Percentiles rank a stretch among this genome's conserved stretches.
Conservation (phyloP, 2,329 filamentous ascomycete species). For the Epichloe uncinata region DNA sequence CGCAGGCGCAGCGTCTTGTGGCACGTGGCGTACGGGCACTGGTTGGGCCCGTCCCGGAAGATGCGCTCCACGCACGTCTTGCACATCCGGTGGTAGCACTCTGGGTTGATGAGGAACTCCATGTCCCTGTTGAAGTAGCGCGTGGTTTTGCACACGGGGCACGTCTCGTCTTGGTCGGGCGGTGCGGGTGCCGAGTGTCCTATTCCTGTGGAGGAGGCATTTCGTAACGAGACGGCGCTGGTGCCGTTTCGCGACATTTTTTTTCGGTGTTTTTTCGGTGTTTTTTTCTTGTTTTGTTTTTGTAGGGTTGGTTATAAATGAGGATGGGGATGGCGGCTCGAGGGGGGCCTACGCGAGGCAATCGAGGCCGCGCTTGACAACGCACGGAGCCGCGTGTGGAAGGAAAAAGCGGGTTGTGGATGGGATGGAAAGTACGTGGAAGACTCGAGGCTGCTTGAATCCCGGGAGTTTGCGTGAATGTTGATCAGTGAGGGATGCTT, state of each 20-base stretch:
- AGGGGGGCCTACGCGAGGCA: not conserved
- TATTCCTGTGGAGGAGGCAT: conserved; percentile 8
- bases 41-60: conserved; percentile 81
- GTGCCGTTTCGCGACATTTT: conserved; percentile 16
- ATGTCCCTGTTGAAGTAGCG: conserved; percentile 92
- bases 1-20: conserved; percentile 73
- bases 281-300: conserved; percentile 5
- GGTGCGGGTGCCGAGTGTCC: conserved; percentile 8
- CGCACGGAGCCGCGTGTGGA: too few species aligned
- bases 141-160: conserved; percentile 93
- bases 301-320: not conserved
- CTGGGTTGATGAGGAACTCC: conserved; percentile 90
- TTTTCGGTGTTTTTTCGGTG: too few species aligned
- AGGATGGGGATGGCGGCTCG: not conserved
- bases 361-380: not conserved
- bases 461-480: not conserved
- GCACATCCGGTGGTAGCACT: conserved; percentile 99
- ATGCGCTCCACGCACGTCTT: conserved; percentile 89
- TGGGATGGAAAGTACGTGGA: too few species aligned
- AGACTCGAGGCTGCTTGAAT: not conserved
- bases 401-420: too few species aligned
- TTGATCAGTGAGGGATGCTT: not conserved
- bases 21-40: conserved; percentile 85
- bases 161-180: conserved; percentile 51
- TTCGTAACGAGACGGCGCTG: conserved; percentile 18